Percentiles rank a stretch among this genome's conserved stretches.
Evolutionary conservation across 257 asterid genomes (phyloP).

Genomic region (Oldenlandia corymbosa): DNA sequence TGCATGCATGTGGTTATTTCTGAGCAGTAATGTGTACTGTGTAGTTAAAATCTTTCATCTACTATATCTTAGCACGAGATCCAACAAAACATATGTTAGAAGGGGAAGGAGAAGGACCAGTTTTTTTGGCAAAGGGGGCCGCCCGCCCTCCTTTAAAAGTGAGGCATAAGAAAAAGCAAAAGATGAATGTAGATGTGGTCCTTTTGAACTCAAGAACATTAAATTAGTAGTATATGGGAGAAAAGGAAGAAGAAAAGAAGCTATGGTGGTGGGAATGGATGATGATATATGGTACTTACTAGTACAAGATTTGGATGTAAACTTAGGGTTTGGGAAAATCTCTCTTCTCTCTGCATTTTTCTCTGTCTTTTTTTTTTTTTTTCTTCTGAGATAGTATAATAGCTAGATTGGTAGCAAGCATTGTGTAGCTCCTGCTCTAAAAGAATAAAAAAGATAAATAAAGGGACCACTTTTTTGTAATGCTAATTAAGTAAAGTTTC

Average conservation of each 20-base stretch:
- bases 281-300: conserved; percentile 2
- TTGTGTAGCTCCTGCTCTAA: no score
- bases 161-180: conserved; percentile 14
- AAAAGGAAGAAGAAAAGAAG: no score
- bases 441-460: background rate
- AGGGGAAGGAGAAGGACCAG: conserved; percentile 17
- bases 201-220: conserved; percentile 15
- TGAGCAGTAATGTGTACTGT: no score
- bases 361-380: background rate
- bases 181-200: conserved; percentile 44
- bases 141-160: conserved; percentile 13
- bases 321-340: conserved; percentile 37
- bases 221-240: background rate
- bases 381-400: background rate
- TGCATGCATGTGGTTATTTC: no score
- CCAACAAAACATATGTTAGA: background rate
- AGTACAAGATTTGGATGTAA: no score
- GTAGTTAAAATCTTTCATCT: background rate
- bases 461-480: conserved; percentile 42
- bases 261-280: conserved; percentile 16
- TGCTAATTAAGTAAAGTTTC: no score
- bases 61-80: conserved; percentile 7
- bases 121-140: background rate
- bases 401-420: no score
- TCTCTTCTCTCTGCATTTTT: background rate